Conservation (phyloP, 2,329 filamentous ascomycete genomes). For the Colletotrichum liaoningense region DNA sequence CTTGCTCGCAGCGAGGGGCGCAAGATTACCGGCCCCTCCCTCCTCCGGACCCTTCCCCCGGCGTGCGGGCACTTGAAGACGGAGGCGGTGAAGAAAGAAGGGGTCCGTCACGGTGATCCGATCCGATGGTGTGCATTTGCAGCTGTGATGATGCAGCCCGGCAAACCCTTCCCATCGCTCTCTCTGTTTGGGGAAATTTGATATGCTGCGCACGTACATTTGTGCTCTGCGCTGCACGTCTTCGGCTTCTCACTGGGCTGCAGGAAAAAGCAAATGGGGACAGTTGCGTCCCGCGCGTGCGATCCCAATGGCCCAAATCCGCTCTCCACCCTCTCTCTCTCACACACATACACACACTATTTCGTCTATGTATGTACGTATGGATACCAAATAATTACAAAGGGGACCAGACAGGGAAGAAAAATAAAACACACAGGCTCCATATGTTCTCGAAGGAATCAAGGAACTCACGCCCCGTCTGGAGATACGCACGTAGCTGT, state of each 20-base stretch:
- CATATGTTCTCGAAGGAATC: conserved; percentile 3
- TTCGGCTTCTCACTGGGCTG: conserved; percentile 6
- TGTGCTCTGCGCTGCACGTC: conserved; percentile 11
- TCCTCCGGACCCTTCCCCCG: not conserved
- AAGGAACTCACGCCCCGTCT: too few relatives aligned
- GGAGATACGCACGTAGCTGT: conserved; percentile 16
- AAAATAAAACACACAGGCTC: not conserved
- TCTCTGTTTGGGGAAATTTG: not conserved
- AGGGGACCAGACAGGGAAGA: not conserved
- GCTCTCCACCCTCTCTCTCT: not conserved
- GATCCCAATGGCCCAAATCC: not conserved
- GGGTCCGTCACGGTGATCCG: conserved; percentile 21
- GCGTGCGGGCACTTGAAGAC: not conserved
- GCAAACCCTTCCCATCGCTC: not conserved
- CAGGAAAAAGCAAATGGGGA: conserved; percentile 34
- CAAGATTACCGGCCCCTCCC: not conserved
- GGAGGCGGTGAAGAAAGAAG: conserved; percentile 32
- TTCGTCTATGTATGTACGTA: not conserved
- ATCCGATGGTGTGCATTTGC: conserved; percentile 23
- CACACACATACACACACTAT: too few relatives aligned
- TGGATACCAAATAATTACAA: not conserved
- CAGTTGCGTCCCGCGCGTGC: not conserved
- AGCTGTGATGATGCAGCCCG: not conserved
- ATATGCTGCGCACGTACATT: not conserved
- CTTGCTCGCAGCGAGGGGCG: not conserved